Conservation (phyloP, 1,139 yeast genomes). For the Trichomonascaceae sp. region DNA sequence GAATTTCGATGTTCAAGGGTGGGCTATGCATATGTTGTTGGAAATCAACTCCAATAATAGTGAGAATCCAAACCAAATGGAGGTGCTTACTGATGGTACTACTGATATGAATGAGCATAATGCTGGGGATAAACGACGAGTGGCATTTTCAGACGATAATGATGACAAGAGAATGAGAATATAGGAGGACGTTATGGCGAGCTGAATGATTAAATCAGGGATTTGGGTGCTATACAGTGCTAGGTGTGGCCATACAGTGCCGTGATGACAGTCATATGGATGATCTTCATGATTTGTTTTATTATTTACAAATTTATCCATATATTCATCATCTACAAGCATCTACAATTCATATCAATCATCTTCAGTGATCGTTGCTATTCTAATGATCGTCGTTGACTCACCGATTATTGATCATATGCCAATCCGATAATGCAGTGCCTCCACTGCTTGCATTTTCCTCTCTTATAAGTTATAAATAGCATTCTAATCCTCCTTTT, state of each 20-base stretch:
- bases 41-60: neutral
- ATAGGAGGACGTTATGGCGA: neutral
- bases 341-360: too few species aligned
- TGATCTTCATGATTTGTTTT: too few species aligned
- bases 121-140: conserved; percentile 7
- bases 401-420: too few species aligned
- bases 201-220: too few species aligned
- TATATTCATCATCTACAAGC: too few species aligned
- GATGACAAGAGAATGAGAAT: conserved; percentile 5
- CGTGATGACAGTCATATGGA: too few species aligned
- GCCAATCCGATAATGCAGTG: neutral
- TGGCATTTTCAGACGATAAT: neutral
- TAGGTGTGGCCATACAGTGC: too few species aligned
- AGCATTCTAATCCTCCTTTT: too few species aligned
- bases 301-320: too few species aligned
- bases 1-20: conserved; percentile 19
- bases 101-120: neutral
- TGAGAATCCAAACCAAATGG: neutral
- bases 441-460: neutral
- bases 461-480: neutral
- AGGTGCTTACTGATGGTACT: neutral
- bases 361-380: too few species aligned
- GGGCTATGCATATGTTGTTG: conserved; percentile 17
- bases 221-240: too few species aligned
- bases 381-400: too few species aligned